Conservation (phyloP, 164 flowering plant species). For the Vitis cinerea region DNA sequence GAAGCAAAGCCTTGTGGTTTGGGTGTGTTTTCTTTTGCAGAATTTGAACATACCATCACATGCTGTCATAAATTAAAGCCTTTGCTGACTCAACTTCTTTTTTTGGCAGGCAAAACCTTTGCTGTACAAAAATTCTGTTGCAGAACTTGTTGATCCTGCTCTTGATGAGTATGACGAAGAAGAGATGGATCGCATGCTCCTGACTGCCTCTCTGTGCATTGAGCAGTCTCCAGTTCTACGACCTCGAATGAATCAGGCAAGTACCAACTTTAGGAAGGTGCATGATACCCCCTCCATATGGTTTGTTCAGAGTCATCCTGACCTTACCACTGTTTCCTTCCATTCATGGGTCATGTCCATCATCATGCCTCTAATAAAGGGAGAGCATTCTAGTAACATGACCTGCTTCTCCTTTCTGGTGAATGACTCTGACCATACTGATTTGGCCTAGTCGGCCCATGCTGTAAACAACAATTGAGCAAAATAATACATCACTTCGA, state of each 20-base stretch:
- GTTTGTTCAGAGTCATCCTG: too few species aligned
- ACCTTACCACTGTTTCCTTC: too few species aligned
- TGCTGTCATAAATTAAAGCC: neutral
- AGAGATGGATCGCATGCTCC: conserved; percentile 28
- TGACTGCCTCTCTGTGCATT: conserved; percentile 36
- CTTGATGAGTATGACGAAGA: conserved; percentile 20
- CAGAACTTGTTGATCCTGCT: conserved; percentile 27
- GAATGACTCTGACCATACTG: too few species aligned
- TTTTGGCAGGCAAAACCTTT: conserved; percentile 35
- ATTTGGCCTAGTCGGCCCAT: too few species aligned
- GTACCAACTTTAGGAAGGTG: neutral
- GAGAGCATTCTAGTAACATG: too few species aligned
- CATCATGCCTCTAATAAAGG: too few species aligned
- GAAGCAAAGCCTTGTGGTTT: conserved; percentile 31
- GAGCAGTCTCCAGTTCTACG: conserved; percentile 34
- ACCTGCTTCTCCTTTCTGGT: too few species aligned
- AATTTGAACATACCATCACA: neutral
- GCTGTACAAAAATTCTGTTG: conserved; percentile 14
- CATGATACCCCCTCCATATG: neutral
- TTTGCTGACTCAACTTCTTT: neutral
- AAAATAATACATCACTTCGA: too few species aligned
- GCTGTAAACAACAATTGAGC: too few species aligned
- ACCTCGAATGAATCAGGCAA: conserved; percentile 37
- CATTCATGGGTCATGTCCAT: too few species aligned
- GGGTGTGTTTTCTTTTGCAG: conserved; percentile 20